Evolutionary conservation across 805 yeast genomes (phyloP).

Genomic region (Torulaspora franciscae): DNA sequence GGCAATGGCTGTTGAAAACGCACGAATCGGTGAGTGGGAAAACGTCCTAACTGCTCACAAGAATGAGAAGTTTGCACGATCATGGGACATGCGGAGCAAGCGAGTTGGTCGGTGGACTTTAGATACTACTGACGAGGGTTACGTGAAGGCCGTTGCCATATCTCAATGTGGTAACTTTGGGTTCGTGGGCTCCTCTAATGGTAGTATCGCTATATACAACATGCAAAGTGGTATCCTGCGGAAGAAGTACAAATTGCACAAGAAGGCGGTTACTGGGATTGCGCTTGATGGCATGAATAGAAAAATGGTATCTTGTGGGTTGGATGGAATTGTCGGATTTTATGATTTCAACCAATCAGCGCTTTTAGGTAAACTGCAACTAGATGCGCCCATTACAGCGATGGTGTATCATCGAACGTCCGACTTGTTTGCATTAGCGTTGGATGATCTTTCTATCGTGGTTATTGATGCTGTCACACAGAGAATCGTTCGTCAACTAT

Average conservation of each 20-base stretch:
- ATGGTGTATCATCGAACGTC: conserved; percentile 77
- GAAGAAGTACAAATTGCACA: conserved; percentile 63
- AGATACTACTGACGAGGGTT: conserved; percentile 69
- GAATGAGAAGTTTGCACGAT: conserved; percentile 76
- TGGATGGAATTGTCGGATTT: conserved; percentile 86
- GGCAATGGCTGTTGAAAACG: conserved; percentile 63
- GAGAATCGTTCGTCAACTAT: conserved; percentile 75
- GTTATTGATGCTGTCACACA: conserved; percentile 79
- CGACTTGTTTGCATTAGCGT: conserved; percentile 75
- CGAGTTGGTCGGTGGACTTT: conserved; percentile 73
- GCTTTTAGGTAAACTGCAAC: conserved; percentile 57
- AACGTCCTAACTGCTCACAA: conserved; percentile 85
- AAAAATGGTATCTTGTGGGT: conserved; percentile 77
- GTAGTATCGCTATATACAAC: conserved; percentile 81
- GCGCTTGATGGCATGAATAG: conserved; percentile 88
- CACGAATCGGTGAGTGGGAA: conserved; percentile 89
- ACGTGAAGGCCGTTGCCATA: conserved; percentile 68
- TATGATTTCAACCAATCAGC: conserved; percentile 74
- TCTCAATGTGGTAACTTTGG: conserved; percentile 96
- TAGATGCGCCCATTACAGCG: conserved; percentile 73
- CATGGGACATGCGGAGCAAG: conserved; percentile 80
- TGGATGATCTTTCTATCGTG: conserved; percentile 81
- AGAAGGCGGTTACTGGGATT: conserved; percentile 80
- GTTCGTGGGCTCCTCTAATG: conserved; percentile 79
- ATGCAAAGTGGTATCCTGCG: conserved; percentile 86